These are phyloP conservation scores for Pleurotus platypus DNA, from an alignment of 768 basidiomycete genomes.

Conservation along the genomic window DNA sequence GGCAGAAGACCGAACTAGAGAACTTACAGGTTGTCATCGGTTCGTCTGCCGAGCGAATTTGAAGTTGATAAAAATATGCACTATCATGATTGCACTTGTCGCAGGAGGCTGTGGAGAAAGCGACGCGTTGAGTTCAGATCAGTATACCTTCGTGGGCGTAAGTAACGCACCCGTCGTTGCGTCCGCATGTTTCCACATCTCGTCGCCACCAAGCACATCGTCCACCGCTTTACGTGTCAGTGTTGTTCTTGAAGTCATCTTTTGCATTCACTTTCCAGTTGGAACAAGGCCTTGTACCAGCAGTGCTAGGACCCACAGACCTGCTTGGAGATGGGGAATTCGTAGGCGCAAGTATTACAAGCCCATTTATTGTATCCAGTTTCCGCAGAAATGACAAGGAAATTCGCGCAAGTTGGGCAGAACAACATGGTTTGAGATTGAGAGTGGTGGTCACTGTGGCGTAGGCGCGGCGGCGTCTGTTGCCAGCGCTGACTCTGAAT, in stretches of 20 bases:
- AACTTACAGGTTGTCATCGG: slow-evolving; percentile 76
- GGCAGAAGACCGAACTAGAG: neutral
- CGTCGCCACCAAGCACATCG: slow-evolving; percentile 92
- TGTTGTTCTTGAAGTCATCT: slow-evolving; percentile 91
- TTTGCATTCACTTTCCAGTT: neutral
- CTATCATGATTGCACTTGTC: slow-evolving; percentile 80
- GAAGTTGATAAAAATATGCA: slow-evolving; percentile 94
- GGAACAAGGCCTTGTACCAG: neutral
- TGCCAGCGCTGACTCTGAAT: too few species aligned
- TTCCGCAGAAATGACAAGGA: slow-evolving; percentile 73
- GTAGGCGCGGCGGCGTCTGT: neutral
- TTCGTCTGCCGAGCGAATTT: slow-evolving; percentile 92
- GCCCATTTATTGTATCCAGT: slow-evolving; percentile 89
- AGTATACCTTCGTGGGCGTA: slow-evolving; percentile 9
- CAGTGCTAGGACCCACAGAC: slow-evolving; percentile 28
- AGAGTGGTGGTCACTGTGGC: neutral
- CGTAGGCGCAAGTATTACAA: slow-evolving; percentile 92
- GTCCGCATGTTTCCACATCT: slow-evolving; percentile 93
- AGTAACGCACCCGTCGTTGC: slow-evolving; percentile 75
- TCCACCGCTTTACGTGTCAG: slow-evolving; percentile 90
- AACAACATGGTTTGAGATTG: slow-evolving; percentile 64
- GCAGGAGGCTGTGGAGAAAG: slow-evolving; percentile 40
- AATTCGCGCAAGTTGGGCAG: slow-evolving; percentile 92
- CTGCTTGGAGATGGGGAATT: slow-evolving; percentile 88
- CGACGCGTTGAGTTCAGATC: neutral